Evolutionary conservation across 345 rosid genomes (phyloP).

Genomic region (Salix dunnii): DNA sequence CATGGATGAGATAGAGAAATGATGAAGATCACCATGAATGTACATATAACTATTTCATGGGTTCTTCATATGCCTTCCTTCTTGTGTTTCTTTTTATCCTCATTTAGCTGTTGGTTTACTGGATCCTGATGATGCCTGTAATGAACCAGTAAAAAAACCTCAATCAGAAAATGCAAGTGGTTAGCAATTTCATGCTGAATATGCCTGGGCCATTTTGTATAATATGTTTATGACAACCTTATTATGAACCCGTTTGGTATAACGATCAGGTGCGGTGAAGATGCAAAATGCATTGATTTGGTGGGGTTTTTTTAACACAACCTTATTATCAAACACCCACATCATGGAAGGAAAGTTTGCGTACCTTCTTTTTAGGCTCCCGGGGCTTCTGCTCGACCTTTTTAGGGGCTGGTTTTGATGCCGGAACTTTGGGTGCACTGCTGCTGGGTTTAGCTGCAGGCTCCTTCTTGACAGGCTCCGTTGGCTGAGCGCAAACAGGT

Average conservation of each 20-base stretch:
- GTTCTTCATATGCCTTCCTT: not conserved
- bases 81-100: not conserved
- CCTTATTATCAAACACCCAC: not conserved
- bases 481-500: slow-evolving; percentile 32
- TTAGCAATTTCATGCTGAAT: not conserved
- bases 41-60: slow-evolving; percentile 2
- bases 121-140: slow-evolving; percentile 5
- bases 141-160: not conserved
- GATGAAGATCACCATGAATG: not conserved
- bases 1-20: not conserved
- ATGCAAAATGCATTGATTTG: not conserved
- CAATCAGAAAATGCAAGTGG: not conserved
- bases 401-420: slow-evolving; percentile 18
- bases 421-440: slow-evolving; percentile 28
- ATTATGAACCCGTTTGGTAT: not conserved
- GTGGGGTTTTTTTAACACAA: not conserved
- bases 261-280: not conserved
- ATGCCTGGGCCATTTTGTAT: not conserved
- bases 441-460: slow-evolving; percentile 10
- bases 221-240: not conserved
- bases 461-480: slow-evolving; percentile 38
- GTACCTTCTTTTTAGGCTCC: slow-evolving; percentile 25
- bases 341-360: no score
- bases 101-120: slow-evolving; percentile 21
- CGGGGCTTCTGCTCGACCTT: slow-evolving; percentile 21